phyloP scores from a whole-genome alignment of 2,329 filamentous ascomycete species.

The Aplosporella prunicola region DNA sequence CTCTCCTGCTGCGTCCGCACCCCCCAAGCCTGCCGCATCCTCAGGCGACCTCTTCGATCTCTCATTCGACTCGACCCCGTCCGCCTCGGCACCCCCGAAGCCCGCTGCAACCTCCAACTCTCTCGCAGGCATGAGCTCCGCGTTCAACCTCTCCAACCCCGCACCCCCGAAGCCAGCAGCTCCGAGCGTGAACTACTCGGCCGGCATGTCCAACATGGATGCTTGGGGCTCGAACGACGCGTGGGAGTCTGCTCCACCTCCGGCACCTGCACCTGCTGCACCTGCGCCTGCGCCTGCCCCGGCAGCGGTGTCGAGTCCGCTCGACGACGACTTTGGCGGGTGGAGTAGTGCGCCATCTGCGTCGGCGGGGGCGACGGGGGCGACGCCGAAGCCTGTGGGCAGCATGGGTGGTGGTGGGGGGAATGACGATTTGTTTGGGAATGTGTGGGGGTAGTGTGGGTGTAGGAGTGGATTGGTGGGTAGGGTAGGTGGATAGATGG shows the following conservation, averaged over 20 bases:
- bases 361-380: conserved; percentile 38
- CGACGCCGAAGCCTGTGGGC: conserved; percentile 38
- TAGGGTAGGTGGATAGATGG: no score
- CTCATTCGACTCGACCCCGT: conserved; percentile 26
- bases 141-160: conserved; percentile 69
- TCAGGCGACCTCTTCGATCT: conserved; percentile 79
- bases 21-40: conserved; percentile 37
- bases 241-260: conserved; percentile 63
- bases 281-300: conserved; percentile 30
- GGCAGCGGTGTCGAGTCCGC: conserved; percentile 54
- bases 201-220: conserved; percentile 49
- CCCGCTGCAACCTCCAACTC: conserved; percentile 20
- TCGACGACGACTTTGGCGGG: conserved; percentile 92
- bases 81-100: conserved; percentile 20
- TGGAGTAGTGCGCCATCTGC: conserved; percentile 83
- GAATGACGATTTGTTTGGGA: conserved; percentile 93
- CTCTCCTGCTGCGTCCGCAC: conserved; percentile 38
- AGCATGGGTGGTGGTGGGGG: conserved; percentile 45
- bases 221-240: conserved; percentile 78
- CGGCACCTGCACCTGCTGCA: conserved; percentile 37
- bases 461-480: not conserved
- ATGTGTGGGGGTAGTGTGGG: conserved; percentile 72
- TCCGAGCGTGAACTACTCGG: conserved; percentile 20
- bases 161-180: conserved; percentile 24
- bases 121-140: conserved; percentile 44